Evolutionary conservation across 139 green algal species (phyloP), one percentile per base, ranked within the genome.

Genomic region (Asterochloris sp.): DNA sequence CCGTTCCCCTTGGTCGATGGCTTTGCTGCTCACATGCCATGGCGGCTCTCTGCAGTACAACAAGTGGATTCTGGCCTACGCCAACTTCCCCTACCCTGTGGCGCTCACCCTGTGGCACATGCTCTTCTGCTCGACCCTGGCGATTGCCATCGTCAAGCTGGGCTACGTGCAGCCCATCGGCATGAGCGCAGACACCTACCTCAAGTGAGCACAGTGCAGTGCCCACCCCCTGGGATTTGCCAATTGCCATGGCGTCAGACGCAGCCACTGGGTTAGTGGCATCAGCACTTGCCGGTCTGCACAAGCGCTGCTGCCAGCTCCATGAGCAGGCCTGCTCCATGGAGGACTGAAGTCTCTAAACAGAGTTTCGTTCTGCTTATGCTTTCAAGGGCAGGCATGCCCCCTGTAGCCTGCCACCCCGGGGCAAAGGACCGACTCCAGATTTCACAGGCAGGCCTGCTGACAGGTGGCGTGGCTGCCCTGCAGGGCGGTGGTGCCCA

Each of bases 401-500:
- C 2, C 38, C 38, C 38, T 10, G 38, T 6, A 54, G 38, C 38
- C 38, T 54, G 38, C 38, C 38, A 54, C 38, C 38, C 38, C 6
- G n/a, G n/a, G n/a, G 38, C 38, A 54, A 2, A 54, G 38, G 38
- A 54, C 38, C 6, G 38, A 54, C 38, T 54, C 38, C 38, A 54
- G 38, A 10, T 6, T 6, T 54, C 38, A 54, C 4, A 54, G 19
- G 17, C 17, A 71, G 66, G 66, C 17, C 66, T 71, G 17, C 21
- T 21, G 19, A 71, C 19, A 71, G 66, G 19, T 71, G 66, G 17
- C 66, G 4, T 71, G 17, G 4, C 66, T 71, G 66, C 64, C 28
- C 38, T 69, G 24, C 47, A 78, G 61, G 61, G 80, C 80, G 28
- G 94, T 98, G n/a, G 83, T 98, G 12, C 95, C 95, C 11, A 97